Evolutionary conservation across 2,329 filamentous ascomycete genomes (phyloP), one percentile per base, ranked within the genome.

Genomic region (Neofusicoccum cordaticola): DNA sequence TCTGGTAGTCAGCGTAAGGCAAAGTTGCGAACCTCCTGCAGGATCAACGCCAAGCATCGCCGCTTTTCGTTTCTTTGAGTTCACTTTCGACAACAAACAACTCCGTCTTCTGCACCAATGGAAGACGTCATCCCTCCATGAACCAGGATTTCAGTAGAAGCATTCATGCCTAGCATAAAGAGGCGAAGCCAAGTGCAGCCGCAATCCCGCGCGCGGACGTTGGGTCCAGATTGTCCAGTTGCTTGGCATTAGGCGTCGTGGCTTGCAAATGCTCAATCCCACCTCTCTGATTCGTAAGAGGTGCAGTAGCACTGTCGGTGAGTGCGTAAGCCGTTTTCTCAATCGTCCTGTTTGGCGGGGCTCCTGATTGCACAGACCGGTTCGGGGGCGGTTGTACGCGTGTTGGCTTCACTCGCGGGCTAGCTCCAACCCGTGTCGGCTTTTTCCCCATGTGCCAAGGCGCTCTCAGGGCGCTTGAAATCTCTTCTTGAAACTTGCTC

Each of bases 311-410:
- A n/a, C n/a, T 15, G 42, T 22, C 42, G 56, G 56, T 60, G 56
- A 60, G 56, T 60, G 56, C 56, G 56, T 60, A 60, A 60, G 56
- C 56, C n/a, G 42, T 42, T 60, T 47, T 60, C n/a, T 9, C 15
- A 19, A 47, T 37, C 27, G n/a, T 11, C 42, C 11, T 12, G 39
- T 42, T 27, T 42, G 35, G 51, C 51, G 51, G 22, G 39, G 22
- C 22, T 11, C 7, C 31, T 31, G 7, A 19, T 37, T 13, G 42
- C 56, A 60, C 56, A 27, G 56, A 47, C 56, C 27, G 42, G 2
- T 9, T 9, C 22, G 11, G n/a, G 15, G 56, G 4, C 35, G 27
- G 27, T 9, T 19, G 27, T 41, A 60, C 56, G 56, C 56, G 56
- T 22, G 42, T 39, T 19, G 37, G n/a, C 42, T 12, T 15, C 7